Conservation (phyloP, 768 basidiomycete genomes). For the Lactarius quietus region DNA sequence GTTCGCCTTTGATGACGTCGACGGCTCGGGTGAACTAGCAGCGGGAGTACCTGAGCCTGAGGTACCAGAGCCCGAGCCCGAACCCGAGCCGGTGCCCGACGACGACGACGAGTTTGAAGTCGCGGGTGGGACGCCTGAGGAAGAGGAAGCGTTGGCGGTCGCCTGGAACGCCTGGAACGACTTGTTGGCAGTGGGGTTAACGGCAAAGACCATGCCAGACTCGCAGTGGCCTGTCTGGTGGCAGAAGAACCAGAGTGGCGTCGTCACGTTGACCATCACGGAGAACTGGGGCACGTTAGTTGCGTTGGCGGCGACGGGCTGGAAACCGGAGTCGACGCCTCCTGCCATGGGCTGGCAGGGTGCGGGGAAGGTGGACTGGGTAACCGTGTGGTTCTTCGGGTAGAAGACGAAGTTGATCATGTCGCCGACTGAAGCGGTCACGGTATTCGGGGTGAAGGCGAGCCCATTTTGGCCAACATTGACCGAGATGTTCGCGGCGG, state of each 20-base stretch:
- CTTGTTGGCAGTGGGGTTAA: constrained; percentile 32
- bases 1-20: neutral
- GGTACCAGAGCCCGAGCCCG: too few species aligned
- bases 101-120: neutral
- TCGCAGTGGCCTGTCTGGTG: constrained; percentile 32
- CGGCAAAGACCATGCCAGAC: constrained; percentile 33
- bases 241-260: constrained; percentile 36
- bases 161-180: constrained; percentile 29
- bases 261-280: constrained; percentile 26
- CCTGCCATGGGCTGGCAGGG: constrained; percentile 31
- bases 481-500: constrained; percentile 11
- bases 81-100: too few species aligned
- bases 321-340: constrained; percentile 34
- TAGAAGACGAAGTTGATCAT: constrained; percentile 24
- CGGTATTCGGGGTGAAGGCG: constrained; percentile 17
- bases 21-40: neutral
- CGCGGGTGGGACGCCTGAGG: constrained; percentile 9
- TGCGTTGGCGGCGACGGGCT: constrained; percentile 24
- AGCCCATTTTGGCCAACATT: constrained; percentile 21
- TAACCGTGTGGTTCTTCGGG: constrained; percentile 33
- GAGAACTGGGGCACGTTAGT: constrained; percentile 12
- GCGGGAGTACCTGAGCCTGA: too few species aligned
- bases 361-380: constrained; percentile 35
- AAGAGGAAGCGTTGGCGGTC: constrained; percentile 17
- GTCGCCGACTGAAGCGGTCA: constrained; percentile 29